phyloP scores from a whole-genome alignment of 345 rosid species.

The Murraya koenigii region DNA sequence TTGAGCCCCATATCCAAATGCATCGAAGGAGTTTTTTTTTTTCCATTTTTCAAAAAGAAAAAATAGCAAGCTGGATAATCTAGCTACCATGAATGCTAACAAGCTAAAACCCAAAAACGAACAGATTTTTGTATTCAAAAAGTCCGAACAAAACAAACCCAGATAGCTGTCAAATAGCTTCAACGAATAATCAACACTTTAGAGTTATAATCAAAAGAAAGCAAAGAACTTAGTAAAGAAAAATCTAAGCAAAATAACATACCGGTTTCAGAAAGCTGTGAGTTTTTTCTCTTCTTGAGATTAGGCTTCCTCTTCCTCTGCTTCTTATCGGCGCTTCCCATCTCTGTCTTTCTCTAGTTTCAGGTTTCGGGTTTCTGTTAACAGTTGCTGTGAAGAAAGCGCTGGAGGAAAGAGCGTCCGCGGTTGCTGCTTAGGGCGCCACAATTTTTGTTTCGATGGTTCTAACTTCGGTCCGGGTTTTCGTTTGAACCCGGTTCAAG shows the following conservation, averaged over 20 bases:
- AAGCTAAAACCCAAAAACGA: background rate
- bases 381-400: background rate
- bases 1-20: background rate
- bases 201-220: background rate
- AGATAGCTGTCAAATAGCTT: background rate
- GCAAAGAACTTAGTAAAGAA: background rate
- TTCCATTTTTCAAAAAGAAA: background rate
- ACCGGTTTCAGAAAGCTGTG: background rate
- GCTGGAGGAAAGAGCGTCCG: background rate
- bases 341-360: background rate
- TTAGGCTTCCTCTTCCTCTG: background rate
- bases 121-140: background rate
- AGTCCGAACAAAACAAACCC: background rate
- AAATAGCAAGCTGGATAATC: background rate
- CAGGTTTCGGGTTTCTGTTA: background rate
- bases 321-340: slow-evolving; percentile 4
- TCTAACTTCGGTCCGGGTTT: background rate
- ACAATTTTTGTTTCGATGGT: background rate
- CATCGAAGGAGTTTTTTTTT: background rate
- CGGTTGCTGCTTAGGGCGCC: background rate
- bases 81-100: background rate
- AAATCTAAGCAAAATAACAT: background rate
- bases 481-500: background rate
- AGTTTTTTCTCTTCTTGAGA: background rate
- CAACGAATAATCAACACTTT: background rate